Evolutionary conservation across 2,329 filamentous ascomycete genomes (phyloP), one percentile per base, ranked within the genome.

Genomic region (Pseudocercospora vitis): DNA sequence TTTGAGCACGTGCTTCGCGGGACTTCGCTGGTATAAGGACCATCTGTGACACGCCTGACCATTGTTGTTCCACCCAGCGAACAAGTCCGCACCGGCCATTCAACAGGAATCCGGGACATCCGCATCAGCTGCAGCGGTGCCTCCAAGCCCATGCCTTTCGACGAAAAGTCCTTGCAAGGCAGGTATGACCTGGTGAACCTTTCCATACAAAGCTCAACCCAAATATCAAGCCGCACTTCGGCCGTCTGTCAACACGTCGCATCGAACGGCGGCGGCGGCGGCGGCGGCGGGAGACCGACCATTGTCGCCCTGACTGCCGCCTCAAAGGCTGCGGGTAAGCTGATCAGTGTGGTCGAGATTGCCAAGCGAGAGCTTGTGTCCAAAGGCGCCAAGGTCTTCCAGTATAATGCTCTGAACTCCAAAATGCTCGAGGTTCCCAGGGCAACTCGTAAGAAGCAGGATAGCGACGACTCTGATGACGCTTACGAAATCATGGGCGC

Each of bases 261-360:
- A 12, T 19, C 23, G 28, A 26, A 48, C 5, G 39, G 31, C 24
- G 47, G 53, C 45, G 52, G 39, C 31, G 53, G 37, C 5, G 7
- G 45, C 45, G 52, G 39, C 31, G 53, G 37, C 5, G 7, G 45
- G 52, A 24, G 51, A 74, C 56, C 14, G 19, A 19, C 68, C 73
- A 58, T 81, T 0, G 65, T 76, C 7, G 60, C 71, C 29, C 56
- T 79, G 7, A 63, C 67, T 37, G 71, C 76, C 11, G 71, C 72
- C 48, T 66, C 70, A 3, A 59, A 62, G 11, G 67, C 64, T 2
- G 77, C 81, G 1, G 77, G 76, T 69, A 91, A 90, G 69, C 74
- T 89, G 63, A 81, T 89, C 62, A 85, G 81, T 3, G 79, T 89
- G 40, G 78, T 78, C 39, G 87, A 90, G 69, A 83, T 87, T 32